Percentiles rank a stretch among this genome's conserved stretches.
Evolutionary conservation across 2,329 filamentous ascomycete species (phyloP).

Genomic region (Neurospora sp.): DNA sequence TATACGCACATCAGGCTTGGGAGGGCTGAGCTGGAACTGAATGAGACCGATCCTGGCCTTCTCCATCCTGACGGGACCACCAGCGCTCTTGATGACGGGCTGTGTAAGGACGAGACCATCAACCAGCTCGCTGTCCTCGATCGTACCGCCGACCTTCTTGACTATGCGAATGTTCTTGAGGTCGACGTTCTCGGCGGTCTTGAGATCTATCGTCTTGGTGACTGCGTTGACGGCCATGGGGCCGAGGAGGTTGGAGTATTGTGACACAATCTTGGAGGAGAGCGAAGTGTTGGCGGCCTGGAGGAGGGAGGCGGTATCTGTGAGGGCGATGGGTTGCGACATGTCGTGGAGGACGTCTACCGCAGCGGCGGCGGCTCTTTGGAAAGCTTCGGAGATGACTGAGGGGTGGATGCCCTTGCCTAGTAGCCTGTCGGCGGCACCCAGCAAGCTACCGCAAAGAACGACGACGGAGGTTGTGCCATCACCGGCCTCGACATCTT

Average conservation of each 20-base stretch:
- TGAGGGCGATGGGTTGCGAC: constrained; percentile 85
- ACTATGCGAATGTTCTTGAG: constrained; percentile 92
- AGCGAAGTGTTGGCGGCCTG: constrained; percentile 96
- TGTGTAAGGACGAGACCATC: constrained; percentile 91
- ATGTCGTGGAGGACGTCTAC: constrained; percentile 89
- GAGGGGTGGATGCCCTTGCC: constrained; percentile 94
- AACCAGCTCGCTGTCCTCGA: constrained; percentile 95
- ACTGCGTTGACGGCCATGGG: constrained; percentile 98
- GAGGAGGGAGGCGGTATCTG: constrained; percentile 79
- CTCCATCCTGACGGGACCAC: constrained; percentile 85
- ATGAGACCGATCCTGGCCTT: constrained; percentile 96
- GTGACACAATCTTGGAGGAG: constrained; percentile 96
- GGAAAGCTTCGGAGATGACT: constrained; percentile 95
- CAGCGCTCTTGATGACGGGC: constrained; percentile 84
- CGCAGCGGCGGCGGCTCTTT: constrained; percentile 80
- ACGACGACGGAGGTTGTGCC: constrained; percentile 98
- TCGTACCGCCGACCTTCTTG: constrained; percentile 96
- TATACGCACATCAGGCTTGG: constrained; percentile 76
- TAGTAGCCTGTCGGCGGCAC: constrained; percentile 83
- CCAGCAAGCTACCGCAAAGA: constrained; percentile 88
- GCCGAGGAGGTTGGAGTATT: constrained; percentile 90
- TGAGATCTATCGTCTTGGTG: constrained; percentile 88
- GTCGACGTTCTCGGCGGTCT: constrained; percentile 93
- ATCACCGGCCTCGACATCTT: constrained; percentile 97
- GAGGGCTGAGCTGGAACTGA: constrained; percentile 96